phyloP scores from a whole-genome alignment of 2,329 filamentous ascomycete species.

The Aspergillus sp. region DNA sequence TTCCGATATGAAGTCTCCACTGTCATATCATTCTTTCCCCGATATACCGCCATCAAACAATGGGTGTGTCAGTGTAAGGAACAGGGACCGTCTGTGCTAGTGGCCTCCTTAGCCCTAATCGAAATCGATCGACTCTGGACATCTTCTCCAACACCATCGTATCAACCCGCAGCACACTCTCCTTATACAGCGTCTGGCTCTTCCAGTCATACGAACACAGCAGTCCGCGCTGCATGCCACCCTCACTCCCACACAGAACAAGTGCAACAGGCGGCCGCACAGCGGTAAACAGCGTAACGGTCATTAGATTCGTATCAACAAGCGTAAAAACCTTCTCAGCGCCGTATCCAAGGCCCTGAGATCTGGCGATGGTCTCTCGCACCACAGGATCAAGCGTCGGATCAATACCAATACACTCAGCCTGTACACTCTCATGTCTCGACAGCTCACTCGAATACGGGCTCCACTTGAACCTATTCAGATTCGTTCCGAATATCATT shows the following conservation, averaged over 20 bases:
- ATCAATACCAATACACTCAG: not conserved
- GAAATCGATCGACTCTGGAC: constrained; percentile 27
- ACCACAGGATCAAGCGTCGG: not conserved
- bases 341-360: not conserved
- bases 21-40: too few species aligned
- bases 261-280: constrained; percentile 42
- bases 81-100: not conserved
- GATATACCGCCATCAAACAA: too few species aligned
- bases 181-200: constrained; percentile 41
- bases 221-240: constrained; percentile 48
- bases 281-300: constrained; percentile 43
- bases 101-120: constrained; percentile 29
- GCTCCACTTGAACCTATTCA: constrained; percentile 39
- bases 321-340: constrained; percentile 34
- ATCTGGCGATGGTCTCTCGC: not conserved
- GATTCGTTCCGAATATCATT: constrained; percentile 39
- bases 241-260: constrained; percentile 46
- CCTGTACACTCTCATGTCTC: not conserved
- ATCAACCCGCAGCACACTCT: constrained; percentile 47
- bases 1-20: too few species aligned
- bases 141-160: constrained; percentile 40
- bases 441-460: constrained; percentile 3
- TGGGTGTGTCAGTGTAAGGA: not conserved
- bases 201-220: constrained; percentile 50
- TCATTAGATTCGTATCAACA: constrained; percentile 47